Conservation (phyloP, 352 stramenopile genomes). For the Phytophthora sp. region DNA sequence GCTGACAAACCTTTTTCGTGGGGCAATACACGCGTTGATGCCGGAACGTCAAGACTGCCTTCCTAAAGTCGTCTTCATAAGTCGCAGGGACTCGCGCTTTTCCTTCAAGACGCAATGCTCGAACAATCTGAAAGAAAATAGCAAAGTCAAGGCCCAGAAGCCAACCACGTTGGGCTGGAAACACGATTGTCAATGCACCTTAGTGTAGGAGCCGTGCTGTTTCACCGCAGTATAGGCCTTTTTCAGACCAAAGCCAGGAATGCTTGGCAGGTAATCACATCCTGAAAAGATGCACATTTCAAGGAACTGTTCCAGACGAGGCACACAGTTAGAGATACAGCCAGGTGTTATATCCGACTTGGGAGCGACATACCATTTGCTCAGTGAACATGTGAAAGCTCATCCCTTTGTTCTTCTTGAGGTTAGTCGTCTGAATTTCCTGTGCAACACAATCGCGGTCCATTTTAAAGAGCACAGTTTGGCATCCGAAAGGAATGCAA, state of each 20-base stretch:
- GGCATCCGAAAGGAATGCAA: slow-evolving; percentile 92
- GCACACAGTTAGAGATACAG: slow-evolving; percentile 1
- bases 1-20: slow-evolving; percentile 43
- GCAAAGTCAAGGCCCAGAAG: not conserved
- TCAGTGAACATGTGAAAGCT: slow-evolving; percentile 85
- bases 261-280: slow-evolving; percentile 88
- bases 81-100: slow-evolving; percentile 57
- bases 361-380: slow-evolving; percentile 91
- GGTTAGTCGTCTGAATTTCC: slow-evolving; percentile 77
- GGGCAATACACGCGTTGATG: slow-evolving; percentile 80
- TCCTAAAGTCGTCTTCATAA: slow-evolving; percentile 72
- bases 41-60: slow-evolving; percentile 68
- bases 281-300: slow-evolving; percentile 93
- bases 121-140: slow-evolving; percentile 50
- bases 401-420: slow-evolving; percentile 78
- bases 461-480: slow-evolving; percentile 96
- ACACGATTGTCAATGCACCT: slow-evolving; percentile 41
- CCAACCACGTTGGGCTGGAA: slow-evolving; percentile 1
- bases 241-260: slow-evolving; percentile 86
- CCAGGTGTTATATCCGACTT: too few species aligned
- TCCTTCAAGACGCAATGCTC: slow-evolving; percentile 64
- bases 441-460: slow-evolving; percentile 88
- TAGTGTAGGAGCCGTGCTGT: slow-evolving; percentile 69
- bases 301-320: slow-evolving; percentile 69
- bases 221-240: slow-evolving; percentile 77